These are phyloP conservation scores for Paraphoma chrysanthemicola DNA, from an alignment of 2,329 filamentous ascomycete species.

Conservation along the genomic window DNA sequence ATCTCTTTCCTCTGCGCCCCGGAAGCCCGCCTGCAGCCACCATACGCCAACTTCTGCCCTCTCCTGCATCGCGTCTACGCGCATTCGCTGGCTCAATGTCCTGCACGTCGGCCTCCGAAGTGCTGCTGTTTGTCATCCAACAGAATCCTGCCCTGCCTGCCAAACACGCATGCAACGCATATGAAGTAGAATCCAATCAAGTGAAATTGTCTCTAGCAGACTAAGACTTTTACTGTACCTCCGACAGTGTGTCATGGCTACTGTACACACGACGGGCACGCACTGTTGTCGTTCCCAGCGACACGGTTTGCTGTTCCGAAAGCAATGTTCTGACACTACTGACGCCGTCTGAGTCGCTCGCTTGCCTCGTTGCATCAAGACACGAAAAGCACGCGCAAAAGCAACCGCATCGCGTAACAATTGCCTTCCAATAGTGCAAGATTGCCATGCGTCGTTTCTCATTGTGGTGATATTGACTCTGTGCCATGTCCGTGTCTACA, in stretches of 20 bases:
- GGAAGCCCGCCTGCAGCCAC: not conserved
- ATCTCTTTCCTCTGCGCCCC: not conserved
- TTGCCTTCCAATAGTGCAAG: not conserved
- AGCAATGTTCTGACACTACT: not conserved
- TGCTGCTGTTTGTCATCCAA: not conserved
- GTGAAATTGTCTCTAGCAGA: not conserved
- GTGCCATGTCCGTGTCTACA: not conserved
- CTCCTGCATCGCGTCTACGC: not conserved
- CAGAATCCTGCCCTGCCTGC: not conserved
- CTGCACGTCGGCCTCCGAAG: not conserved
- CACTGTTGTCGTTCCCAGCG: not conserved
- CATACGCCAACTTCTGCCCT: not conserved
- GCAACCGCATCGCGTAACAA: not conserved
- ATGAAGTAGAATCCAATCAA: not conserved
- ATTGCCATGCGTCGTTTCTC: constrained; percentile 1
- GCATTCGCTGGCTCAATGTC: not conserved
- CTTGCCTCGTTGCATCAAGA: not conserved
- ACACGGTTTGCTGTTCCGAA: not conserved
- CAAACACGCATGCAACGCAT: not conserved
- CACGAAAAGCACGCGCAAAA: constrained; percentile 1
- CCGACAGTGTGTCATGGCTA: not conserved
- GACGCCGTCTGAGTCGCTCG: not conserved
- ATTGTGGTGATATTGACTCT: not conserved
- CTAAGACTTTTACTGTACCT: not conserved
- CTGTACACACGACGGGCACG: not conserved